These are phyloP conservation scores for Xylariaceae sp. DNA, from an alignment of 2,329 filamentous ascomycete genomes.

Conservation along the genomic window DNA sequence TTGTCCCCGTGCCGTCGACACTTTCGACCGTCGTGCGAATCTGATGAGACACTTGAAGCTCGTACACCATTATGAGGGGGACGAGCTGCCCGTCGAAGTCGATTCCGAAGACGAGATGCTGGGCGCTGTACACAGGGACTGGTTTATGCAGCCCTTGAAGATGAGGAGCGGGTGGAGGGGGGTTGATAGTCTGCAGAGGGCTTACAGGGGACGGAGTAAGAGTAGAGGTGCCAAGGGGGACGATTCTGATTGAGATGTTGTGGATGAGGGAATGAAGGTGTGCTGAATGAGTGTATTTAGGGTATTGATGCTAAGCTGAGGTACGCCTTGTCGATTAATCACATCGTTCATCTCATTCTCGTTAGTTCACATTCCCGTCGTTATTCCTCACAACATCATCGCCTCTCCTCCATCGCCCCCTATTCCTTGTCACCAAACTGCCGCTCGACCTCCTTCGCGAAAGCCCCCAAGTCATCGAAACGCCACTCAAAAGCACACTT, in stretches of 20 bases:
- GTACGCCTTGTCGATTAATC: neutral
- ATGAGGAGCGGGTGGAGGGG: slow-evolving; percentile 46
- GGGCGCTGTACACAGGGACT: slow-evolving; percentile 65
- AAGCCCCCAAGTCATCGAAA: slow-evolving; percentile 37
- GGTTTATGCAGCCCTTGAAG: slow-evolving; percentile 58
- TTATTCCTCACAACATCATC: neutral
- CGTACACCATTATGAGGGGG: slow-evolving; percentile 25
- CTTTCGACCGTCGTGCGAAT: slow-evolving; percentile 35
- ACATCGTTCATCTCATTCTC: neutral
- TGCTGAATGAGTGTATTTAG: neutral
- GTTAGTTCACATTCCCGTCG: neutral
- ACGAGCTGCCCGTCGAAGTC: slow-evolving; percentile 29
- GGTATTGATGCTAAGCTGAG: neutral
- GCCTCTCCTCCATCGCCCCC: neutral
- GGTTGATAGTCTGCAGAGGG: slow-evolving; percentile 26
- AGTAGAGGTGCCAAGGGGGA: neutral
- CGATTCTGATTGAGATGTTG: slow-evolving; percentile 2
- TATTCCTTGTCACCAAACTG: slow-evolving; percentile 28
- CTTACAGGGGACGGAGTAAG: neutral
- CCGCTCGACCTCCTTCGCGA: slow-evolving; percentile 38
- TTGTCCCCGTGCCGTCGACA: slow-evolving; percentile 34
- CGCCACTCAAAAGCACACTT: slow-evolving; percentile 34
- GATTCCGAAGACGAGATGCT: slow-evolving; percentile 50
- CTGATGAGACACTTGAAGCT: slow-evolving; percentile 42
- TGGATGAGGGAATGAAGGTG: slow-evolving; percentile 7